A percentile compares a stretch with the other conserved stretches of the same genome.
These are phyloP conservation scores for Candida nemodendra DNA, from an alignment of 805 yeast species.

Conservation along the genomic window DNA sequence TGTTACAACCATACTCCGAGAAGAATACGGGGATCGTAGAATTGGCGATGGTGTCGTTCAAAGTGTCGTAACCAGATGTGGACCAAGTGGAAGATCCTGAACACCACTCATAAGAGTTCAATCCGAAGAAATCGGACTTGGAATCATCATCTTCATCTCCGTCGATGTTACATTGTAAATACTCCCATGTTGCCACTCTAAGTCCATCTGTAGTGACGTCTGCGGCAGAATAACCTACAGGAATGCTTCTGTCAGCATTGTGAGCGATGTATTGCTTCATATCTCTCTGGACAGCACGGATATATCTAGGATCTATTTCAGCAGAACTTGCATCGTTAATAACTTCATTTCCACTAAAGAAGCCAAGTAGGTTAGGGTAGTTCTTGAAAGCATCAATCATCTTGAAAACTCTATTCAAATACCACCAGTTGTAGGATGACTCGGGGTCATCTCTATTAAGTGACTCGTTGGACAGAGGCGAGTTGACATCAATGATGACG, in stretches of 20 bases:
- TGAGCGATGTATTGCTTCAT: conserved; percentile 75
- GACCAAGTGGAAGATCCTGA: conserved; percentile 67
- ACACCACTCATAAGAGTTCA: conserved; percentile 96
- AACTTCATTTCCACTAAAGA: conserved; percentile 89
- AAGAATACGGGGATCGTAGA: conserved; percentile 66
- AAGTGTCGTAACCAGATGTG: conserved; percentile 64
- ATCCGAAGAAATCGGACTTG: conserved; percentile 86
- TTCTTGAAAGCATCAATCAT: conserved; percentile 80
- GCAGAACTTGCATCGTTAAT: conserved; percentile 75
- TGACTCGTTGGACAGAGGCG: conserved; percentile 65
- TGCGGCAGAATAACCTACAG: conserved; percentile 97
- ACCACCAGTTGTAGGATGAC: conserved; percentile 66
- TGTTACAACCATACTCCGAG: conserved; percentile 85
- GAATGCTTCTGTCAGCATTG: conserved; percentile 71
- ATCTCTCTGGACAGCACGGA: conserved; percentile 91
- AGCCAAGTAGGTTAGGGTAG: conserved; percentile 84
- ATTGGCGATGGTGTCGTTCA: conserved; percentile 57
- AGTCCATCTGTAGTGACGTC: conserved; percentile 57
- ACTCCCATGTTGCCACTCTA: conserved; percentile 73
- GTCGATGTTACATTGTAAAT: conserved; percentile 75
- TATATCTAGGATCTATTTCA: conserved; percentile 64
- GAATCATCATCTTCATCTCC: conserved; percentile 57
- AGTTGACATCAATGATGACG: conserved; percentile 79
- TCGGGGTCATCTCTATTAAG: conserved; percentile 70
- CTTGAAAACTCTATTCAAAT: conserved; percentile 77